Evolutionary conservation across 1,284 basidiomycete species (phyloP).

Genomic region (Hypsizygus ulmarius): DNA sequence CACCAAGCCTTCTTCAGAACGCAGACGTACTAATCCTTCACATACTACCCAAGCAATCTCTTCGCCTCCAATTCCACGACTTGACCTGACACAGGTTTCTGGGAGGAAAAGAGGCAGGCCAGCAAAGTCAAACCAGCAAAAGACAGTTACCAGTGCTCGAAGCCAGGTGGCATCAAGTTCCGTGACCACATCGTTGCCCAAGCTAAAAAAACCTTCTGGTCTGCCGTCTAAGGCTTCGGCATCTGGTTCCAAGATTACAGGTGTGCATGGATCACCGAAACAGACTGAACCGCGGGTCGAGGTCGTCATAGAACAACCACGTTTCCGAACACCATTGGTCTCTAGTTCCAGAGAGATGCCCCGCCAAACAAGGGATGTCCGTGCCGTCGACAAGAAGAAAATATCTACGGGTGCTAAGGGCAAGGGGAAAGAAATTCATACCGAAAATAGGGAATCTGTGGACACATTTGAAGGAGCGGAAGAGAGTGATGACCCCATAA

Average conservation of each 20-base stretch:
- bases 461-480: neutral
- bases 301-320: conserved; percentile 9
- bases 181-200: neutral
- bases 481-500: conserved; percentile 8
- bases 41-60: neutral
- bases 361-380: neutral
- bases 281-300: conserved; percentile 6
- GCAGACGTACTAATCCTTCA: neutral
- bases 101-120: neutral
- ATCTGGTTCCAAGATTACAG: neutral
- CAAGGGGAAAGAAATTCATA: conserved; percentile 14
- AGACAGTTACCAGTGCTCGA: neutral
- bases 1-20: conserved; percentile 1
- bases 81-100: conserved; percentile 16
- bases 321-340: conserved; percentile 1
- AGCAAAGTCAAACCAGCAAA: neutral
- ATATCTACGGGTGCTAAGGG: conserved; percentile 9
- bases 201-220: neutral
- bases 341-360: neutral
- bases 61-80: conserved; percentile 12
- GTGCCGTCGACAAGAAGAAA: neutral
- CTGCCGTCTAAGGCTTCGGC: neutral
- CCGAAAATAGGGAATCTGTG: neutral
- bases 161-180: conserved; percentile 1
- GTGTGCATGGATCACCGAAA: neutral